phyloP scores from a whole-genome alignment of 2,329 filamentous ascomycete species.

The Neobulgaria alba region DNA sequence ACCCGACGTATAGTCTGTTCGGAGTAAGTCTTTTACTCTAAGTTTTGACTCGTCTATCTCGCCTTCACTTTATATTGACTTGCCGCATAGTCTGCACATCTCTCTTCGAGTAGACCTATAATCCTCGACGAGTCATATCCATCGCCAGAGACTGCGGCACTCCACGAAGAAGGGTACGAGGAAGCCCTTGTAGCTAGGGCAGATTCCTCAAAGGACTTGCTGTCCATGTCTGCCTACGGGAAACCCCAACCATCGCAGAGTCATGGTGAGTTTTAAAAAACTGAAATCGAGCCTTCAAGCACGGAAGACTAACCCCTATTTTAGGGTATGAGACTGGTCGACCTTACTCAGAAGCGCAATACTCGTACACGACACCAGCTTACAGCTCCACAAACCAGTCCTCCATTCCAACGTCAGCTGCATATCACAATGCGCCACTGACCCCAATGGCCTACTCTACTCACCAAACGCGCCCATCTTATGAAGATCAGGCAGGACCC shows the following conservation, averaged over 20 bases:
- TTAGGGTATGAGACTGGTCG: slow-evolving; percentile 27
- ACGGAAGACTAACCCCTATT: too few relatives aligned
- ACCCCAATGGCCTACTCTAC: slow-evolving; percentile 32
- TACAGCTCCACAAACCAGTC: slow-evolving; percentile 40
- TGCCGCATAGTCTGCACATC: slow-evolving; percentile 24
- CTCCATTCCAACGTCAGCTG: slow-evolving; percentile 30
- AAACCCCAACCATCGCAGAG: slow-evolving; percentile 69
- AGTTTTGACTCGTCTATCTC: neutral
- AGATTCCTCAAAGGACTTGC: slow-evolving; percentile 27
- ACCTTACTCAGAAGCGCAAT: slow-evolving; percentile 33
- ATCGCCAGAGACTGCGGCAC: slow-evolving; percentile 28
- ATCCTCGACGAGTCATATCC: slow-evolving; percentile 30
- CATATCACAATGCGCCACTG: slow-evolving; percentile 24
- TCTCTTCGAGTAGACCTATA: slow-evolving; percentile 24
- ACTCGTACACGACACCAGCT: slow-evolving; percentile 39
- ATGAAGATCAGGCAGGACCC: slow-evolving; percentile 55
- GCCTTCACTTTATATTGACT: slow-evolving; percentile 8
- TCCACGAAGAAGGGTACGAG: slow-evolving; percentile 30
- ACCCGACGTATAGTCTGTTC: slow-evolving; percentile 27
- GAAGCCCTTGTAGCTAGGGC: slow-evolving; percentile 28
- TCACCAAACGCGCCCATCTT: slow-evolving; percentile 40
- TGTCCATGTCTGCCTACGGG: slow-evolving; percentile 75
- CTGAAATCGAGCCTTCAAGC: too few relatives aligned
- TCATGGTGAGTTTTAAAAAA: slow-evolving; percentile 70
- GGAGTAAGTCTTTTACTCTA: slow-evolving; percentile 22